These are phyloP conservation scores for Chytriomyces sp. DNA, from an alignment of 192 early-diverging fungal genomes.

Conservation along the genomic window DNA sequence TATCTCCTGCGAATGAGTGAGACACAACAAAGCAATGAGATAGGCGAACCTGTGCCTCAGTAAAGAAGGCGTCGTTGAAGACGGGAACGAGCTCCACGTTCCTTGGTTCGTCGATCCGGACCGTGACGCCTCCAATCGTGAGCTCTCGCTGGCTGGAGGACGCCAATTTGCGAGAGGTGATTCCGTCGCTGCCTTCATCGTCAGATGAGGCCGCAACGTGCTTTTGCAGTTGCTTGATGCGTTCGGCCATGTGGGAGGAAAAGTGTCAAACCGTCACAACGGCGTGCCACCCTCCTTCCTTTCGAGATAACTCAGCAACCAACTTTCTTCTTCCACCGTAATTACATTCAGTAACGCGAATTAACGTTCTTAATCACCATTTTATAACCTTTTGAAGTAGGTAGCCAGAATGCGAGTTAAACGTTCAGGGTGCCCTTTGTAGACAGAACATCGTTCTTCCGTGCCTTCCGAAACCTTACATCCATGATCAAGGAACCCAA, in stretches of 20 bases:
- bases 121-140: constrained; percentile 17
- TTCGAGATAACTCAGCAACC: too few species aligned
- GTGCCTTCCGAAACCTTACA: too few species aligned
- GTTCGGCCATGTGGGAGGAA: background rate
- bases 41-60: constrained; percentile 5
- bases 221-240: constrained; percentile 15
- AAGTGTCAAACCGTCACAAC: background rate
- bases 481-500: too few species aligned
- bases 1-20: constrained; percentile 50
- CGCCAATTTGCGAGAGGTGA: background rate
- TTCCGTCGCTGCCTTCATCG: background rate
- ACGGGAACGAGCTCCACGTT: constrained; percentile 1
- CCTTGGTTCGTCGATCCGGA: constrained; percentile 2
- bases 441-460: too few species aligned
- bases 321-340: too few species aligned
- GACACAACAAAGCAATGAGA: background rate
- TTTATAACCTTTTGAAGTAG: too few species aligned
- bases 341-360: too few species aligned
- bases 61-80: constrained; percentile 3
- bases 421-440: too few species aligned
- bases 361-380: too few species aligned
- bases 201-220: background rate
- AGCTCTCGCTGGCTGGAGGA: background rate
- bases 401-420: too few species aligned
- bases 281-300: too few species aligned